Evolutionary conservation across 208 protist genomes (phyloP).

Genomic region (Crithidia expoeki): DNA sequence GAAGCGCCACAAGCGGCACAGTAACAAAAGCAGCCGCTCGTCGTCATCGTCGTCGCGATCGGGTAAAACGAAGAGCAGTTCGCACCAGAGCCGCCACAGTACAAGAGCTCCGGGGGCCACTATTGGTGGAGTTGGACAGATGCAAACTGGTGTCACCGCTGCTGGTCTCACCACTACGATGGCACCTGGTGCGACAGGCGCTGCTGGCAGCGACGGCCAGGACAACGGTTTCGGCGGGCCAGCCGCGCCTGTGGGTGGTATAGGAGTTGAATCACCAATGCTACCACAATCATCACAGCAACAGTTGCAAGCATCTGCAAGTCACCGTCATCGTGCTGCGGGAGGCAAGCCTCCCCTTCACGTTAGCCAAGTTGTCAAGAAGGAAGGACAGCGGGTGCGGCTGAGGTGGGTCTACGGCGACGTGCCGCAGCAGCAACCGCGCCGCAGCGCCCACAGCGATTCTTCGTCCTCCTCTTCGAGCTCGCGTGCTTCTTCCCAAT

Average conservation of each 20-base stretch:
- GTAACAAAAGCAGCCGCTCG: constrained; percentile 29
- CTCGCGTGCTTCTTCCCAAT: background rate
- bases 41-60: constrained; percentile 10
- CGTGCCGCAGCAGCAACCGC: constrained; percentile 7
- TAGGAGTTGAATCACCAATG: background rate
- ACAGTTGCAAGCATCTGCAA: constrained; percentile 12
- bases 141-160: too few species aligned
- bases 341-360: constrained; percentile 23
- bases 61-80: constrained; percentile 2
- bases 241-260: background rate
- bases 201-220: background rate
- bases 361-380: constrained; percentile 29
- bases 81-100: constrained; percentile 3
- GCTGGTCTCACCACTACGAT: background rate
- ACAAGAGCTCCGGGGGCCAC: too few species aligned
- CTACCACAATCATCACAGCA: background rate
- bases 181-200: too few species aligned
- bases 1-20: constrained; percentile 27
- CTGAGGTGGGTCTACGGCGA: constrained; percentile 36
- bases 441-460: background rate
- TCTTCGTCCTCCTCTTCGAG: constrained; percentile 21
- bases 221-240: too few species aligned
- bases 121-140: too few species aligned
- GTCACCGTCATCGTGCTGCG: constrained; percentile 6
- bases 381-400: constrained; percentile 34